phyloP scores from a whole-genome alignment of 805 yeast genomes.

The Metschnikowia reukaufii region DNA sequence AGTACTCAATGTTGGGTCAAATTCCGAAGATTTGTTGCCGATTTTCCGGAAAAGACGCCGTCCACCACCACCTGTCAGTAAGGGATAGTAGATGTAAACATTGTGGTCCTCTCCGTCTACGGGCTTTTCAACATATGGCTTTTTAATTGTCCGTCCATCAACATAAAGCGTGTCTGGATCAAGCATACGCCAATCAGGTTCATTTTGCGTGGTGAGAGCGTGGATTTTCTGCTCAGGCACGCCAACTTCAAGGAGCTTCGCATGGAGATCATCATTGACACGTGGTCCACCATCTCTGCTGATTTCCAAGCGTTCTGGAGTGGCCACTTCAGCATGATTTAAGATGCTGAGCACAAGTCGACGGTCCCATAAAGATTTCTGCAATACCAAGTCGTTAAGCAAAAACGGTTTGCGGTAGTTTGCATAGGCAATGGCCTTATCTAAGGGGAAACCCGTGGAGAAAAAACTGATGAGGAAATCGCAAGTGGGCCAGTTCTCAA shows the following conservation, averaged over 20 bases:
- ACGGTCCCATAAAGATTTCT: slow-evolving; percentile 97
- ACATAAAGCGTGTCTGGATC: slow-evolving; percentile 76
- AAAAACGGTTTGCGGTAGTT: slow-evolving; percentile 85
- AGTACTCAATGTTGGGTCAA: slow-evolving; percentile 69
- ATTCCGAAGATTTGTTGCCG: slow-evolving; percentile 95
- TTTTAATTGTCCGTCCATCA: slow-evolving; percentile 66
- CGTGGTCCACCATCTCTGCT: slow-evolving; percentile 97
- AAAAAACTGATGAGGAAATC: slow-evolving; percentile 92
- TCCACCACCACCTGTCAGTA: slow-evolving; percentile 95
- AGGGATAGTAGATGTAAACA: slow-evolving; percentile 86
- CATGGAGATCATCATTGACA: slow-evolving; percentile 55
- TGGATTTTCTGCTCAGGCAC: slow-evolving; percentile 47
- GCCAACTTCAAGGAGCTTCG: slow-evolving; percentile 47
- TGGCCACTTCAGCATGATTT: slow-evolving; percentile 80
- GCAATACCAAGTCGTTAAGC: slow-evolving; percentile 86
- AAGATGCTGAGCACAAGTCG: slow-evolving; percentile 78
- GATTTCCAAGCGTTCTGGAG: slow-evolving; percentile 85
- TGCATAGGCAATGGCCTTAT: slow-evolving; percentile 90
- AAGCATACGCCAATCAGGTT: slow-evolving; percentile 84
- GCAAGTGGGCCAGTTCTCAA: slow-evolving; percentile 99
- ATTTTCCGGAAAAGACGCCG: slow-evolving; percentile 90
- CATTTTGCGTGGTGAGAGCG: slow-evolving; percentile 63
- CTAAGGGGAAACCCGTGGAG: slow-evolving; percentile 94
- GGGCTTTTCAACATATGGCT: slow-evolving; percentile 98
- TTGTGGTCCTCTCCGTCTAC: slow-evolving; percentile 99